Base-by-base conservation (phyloP, 148 eudicot genomes). In the Dianthus caryophyllus region DNA sequence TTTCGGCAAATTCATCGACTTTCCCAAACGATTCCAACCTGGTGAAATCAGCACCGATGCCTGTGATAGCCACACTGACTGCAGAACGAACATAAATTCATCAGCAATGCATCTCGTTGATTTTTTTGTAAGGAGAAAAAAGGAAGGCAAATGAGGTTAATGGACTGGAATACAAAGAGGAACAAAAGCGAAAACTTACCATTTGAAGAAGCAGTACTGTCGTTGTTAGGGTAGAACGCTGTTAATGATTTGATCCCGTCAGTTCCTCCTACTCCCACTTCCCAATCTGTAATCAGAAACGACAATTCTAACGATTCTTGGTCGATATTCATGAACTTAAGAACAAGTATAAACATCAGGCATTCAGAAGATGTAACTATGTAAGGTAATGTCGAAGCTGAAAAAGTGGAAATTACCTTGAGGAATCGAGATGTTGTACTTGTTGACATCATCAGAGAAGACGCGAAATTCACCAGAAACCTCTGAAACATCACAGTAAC, bases 1-100 rank as follows among this genome's bases (percentile, higher is more conserved):
- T 94, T 79, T 94, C 97, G 17, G 99, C 97, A 72, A 94, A 94
- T 46, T 77, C 88, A 75, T 86, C 97, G 15, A 94, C 97, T 74
- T 94, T 94, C 55, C 99, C 97, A 68, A 94, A 90, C 58, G 99
- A 94, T 76, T 90, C 99, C 76, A 94, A 67, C 75, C 77, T 84
- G 69, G 99, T 94, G 77, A 81, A 94, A 82, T 94, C 99, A 13
- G 99, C 85, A 70, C 99, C 99, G 30, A 94, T 89, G 59, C 96
- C 88, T 56, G 99, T 83, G 78, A 94, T 90, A 22, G 77, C 74
- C 64, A 94, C 74, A 67, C 86, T 90, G 52, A 94, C 99, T 94
- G 86, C 75, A 80, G 64, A 69, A 55, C 16, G 4, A 38, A 11
- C 1, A 17, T 9, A 2, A 24, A 2, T 47, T 21, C 43, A 33